Conservation (phyloP, 2,329 filamentous ascomycete genomes). For the Fusarium musae region DNA sequence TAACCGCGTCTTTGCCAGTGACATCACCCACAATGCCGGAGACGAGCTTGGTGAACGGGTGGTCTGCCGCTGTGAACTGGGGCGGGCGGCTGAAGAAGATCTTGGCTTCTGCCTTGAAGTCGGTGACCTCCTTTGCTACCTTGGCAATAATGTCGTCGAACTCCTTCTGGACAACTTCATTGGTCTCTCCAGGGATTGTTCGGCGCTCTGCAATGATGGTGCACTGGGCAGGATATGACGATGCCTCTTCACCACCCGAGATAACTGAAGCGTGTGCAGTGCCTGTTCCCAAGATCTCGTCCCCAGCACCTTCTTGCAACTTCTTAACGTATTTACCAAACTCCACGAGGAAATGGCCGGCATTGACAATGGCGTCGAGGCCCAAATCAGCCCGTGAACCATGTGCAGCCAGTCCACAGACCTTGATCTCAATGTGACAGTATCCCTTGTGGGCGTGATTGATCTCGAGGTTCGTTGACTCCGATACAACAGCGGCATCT, state of each 20-base stretch:
- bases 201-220: slow-evolving; percentile 61
- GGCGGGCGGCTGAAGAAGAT: slow-evolving; percentile 56
- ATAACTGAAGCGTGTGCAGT: slow-evolving; percentile 61
- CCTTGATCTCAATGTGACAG: slow-evolving; percentile 56
- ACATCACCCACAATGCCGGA: slow-evolving; percentile 42
- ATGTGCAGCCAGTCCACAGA: slow-evolving; percentile 55
- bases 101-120: slow-evolving; percentile 55
- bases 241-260: slow-evolving; percentile 61
- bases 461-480: slow-evolving; percentile 58
- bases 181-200: slow-evolving; percentile 58
- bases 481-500: slow-evolving; percentile 61
- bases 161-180: slow-evolving; percentile 51
- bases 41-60: slow-evolving; percentile 54
- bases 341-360: slow-evolving; percentile 59
- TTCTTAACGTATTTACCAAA: slow-evolving; percentile 55
- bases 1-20: slow-evolving; percentile 40
- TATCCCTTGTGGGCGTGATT: slow-evolving; percentile 63
- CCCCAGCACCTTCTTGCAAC: slow-evolving; percentile 45
- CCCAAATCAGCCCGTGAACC: slow-evolving; percentile 57
- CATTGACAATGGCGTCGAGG: slow-evolving; percentile 60
- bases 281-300: slow-evolving; percentile 50
- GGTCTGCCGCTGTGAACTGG: slow-evolving; percentile 52
- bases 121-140: slow-evolving; percentile 47
- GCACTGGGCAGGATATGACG: slow-evolving; percentile 62
- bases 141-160: slow-evolving; percentile 51